These are phyloP conservation scores for Rubia yunnanensis DNA, from an alignment of 257 asterid genomes.

Conservation along the genomic window DNA sequence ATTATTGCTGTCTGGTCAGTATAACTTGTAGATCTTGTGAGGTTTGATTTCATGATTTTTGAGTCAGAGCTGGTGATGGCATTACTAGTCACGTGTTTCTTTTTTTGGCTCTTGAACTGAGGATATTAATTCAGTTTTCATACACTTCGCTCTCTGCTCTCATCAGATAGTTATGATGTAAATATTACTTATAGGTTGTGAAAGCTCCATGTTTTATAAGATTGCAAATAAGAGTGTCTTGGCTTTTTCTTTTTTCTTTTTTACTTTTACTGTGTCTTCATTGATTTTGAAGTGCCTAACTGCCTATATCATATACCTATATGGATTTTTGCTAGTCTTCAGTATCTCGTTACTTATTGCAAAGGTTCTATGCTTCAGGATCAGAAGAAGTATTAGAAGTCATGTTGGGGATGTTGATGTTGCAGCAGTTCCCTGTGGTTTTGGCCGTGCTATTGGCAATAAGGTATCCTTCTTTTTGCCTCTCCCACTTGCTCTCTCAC, in stretches of 20 bases:
- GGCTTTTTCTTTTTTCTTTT: neutral
- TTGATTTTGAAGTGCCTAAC: neutral
- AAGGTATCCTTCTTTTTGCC: conserved; percentile 41
- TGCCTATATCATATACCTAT: neutral
- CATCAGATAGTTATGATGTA: neutral
- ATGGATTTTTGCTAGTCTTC: neutral
- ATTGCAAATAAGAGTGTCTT: neutral
- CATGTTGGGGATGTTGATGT: conserved; percentile 91
- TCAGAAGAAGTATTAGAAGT: conserved; percentile 50
- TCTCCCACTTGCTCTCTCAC: neutral
- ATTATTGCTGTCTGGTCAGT: conserved; percentile 91
- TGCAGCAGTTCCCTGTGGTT: conserved; percentile 98
- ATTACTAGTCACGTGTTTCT: neutral
- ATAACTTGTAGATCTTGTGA: conserved; percentile 4
- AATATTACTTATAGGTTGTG: neutral
- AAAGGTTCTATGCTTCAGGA: conserved; percentile 43
- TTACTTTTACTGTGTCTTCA: neutral
- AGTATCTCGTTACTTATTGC: conserved; percentile 9
- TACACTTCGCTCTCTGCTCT: neutral
- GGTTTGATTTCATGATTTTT: conserved; percentile 1
- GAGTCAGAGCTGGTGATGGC: neutral
- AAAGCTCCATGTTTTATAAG: neutral
- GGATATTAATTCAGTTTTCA: neutral
- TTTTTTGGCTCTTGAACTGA: neutral
- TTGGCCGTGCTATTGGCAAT: conserved; percentile 94